Evolutionary conservation across 306 rosid genomes (phyloP).

Genomic region (Dalbergia cultrata): DNA sequence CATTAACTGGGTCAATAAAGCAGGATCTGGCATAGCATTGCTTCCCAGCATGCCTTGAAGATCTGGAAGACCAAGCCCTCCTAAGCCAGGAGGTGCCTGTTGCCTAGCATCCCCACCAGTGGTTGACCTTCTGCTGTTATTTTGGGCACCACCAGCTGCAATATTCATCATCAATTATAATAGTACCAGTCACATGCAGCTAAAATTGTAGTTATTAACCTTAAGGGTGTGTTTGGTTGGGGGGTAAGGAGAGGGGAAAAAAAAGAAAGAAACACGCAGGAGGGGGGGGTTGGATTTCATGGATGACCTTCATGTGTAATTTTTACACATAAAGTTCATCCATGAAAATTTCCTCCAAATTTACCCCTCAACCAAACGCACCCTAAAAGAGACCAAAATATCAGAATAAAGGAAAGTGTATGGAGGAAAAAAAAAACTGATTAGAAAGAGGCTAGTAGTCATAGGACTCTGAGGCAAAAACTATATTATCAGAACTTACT

Average conservation of each 20-base stretch:
- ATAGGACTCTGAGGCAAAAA: constrained; percentile 25
- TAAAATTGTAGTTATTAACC: constrained; percentile 25
- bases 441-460: constrained; percentile 4
- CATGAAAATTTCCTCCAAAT: too few species aligned
- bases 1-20: constrained; percentile 70
- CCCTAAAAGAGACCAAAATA: constrained; percentile 8
- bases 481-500: constrained; percentile 54
- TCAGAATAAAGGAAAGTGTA: not conserved
- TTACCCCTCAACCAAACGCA: too few species aligned
- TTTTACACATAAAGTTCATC: too few species aligned
- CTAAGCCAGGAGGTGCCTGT: constrained; percentile 65
- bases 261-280: too few species aligned
- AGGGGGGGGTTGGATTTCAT: too few species aligned
- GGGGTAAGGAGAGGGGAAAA: too few species aligned
- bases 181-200: constrained; percentile 1
- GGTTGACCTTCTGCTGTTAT: constrained; percentile 60
- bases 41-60: constrained; percentile 69
- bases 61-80: constrained; percentile 74
- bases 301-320: too few species aligned
- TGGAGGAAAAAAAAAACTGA: not conserved
- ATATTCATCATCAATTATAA: constrained; percentile 40
- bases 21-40: constrained; percentile 61
- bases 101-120: constrained; percentile 66
- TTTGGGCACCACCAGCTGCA: constrained; percentile 71
- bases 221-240: too few species aligned